Percentiles rank a stretch among this genome's conserved stretches.
Conservation (phyloP, 2,329 filamentous ascomycete species). For the Tolypocladium paradoxum region DNA sequence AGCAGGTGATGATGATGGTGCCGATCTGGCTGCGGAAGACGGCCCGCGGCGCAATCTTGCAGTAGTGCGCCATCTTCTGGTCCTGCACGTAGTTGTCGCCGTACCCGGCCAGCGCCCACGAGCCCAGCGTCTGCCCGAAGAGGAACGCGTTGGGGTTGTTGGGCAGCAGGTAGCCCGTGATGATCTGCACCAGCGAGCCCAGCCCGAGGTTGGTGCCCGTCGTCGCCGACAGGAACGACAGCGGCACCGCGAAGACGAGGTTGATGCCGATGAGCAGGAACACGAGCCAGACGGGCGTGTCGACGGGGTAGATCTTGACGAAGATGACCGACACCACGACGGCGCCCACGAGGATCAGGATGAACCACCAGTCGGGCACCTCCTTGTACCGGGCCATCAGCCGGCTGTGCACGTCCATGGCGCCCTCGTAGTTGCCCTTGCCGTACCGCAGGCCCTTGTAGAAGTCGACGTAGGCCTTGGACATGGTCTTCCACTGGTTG, state of each 20-base stretch:
- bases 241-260: conserved; percentile 30
- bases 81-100: conserved; percentile 33
- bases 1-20: conserved; percentile 33
- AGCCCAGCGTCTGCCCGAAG: conserved; percentile 13
- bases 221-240: conserved; percentile 32
- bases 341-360: conserved; percentile 23
- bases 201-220: conserved; percentile 32
- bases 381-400: conserved; percentile 31
- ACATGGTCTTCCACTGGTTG: conserved; percentile 18
- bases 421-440: conserved; percentile 28
- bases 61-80: conserved; percentile 40
- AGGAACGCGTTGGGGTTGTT: conserved; percentile 14
- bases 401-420: conserved; percentile 28
- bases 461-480: conserved; percentile 26
- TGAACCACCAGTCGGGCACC: conserved; percentile 37
- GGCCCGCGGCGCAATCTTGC: conserved; percentile 36
- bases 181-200: conserved; percentile 29
- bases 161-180: conserved; percentile 18
- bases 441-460: conserved; percentile 26
- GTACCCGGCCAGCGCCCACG: conserved; percentile 19
- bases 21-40: conserved; percentile 36
- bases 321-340: conserved; percentile 19
- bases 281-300: conserved; percentile 26
- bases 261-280: conserved; percentile 28
- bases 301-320: conserved; percentile 15